Conservation (phyloP, 192 early-diverging fungal genomes). For the Mortierella antarctica region DNA sequence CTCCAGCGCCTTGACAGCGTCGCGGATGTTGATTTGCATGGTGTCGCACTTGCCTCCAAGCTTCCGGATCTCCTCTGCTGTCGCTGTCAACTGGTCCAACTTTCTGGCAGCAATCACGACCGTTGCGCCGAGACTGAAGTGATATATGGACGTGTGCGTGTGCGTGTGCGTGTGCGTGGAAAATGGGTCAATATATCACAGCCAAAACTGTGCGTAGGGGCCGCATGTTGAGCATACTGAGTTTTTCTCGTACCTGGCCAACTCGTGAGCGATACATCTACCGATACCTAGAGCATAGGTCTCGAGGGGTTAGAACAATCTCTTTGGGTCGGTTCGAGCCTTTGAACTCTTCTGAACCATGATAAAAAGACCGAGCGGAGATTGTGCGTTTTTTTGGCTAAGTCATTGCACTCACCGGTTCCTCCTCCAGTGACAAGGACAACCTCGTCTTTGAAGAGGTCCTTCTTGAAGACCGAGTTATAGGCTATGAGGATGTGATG, state of each 20-base stretch:
- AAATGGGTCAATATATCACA: not conserved
- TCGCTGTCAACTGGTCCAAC: conserved; percentile 44
- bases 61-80: conserved; percentile 51
- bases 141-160: not conserved
- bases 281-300: conserved; percentile 38
- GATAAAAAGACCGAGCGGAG: not conserved
- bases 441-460: conserved; percentile 56
- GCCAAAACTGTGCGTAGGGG: not conserved
- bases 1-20: conserved; percentile 35
- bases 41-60: conserved; percentile 47
- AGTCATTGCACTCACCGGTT: conserved; percentile 41
- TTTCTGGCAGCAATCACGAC: conserved; percentile 62
- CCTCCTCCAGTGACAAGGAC: conserved; percentile 64
- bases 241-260: conserved; percentile 40
- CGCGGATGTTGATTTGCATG: conserved; percentile 54
- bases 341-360: not conserved
- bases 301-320: not conserved
- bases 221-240: not conserved
- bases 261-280: conserved; percentile 58
- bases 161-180: not conserved
- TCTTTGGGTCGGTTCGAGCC: not conserved
- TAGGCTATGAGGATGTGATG: conserved; percentile 20
- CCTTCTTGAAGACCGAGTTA: conserved; percentile 52
- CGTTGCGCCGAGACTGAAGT: conserved; percentile 55
- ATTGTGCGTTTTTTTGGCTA: not conserved